These are phyloP conservation scores for Ocimum tenuiflorum DNA, from an alignment of 257 asterid genomes.

Conservation along the genomic window DNA sequence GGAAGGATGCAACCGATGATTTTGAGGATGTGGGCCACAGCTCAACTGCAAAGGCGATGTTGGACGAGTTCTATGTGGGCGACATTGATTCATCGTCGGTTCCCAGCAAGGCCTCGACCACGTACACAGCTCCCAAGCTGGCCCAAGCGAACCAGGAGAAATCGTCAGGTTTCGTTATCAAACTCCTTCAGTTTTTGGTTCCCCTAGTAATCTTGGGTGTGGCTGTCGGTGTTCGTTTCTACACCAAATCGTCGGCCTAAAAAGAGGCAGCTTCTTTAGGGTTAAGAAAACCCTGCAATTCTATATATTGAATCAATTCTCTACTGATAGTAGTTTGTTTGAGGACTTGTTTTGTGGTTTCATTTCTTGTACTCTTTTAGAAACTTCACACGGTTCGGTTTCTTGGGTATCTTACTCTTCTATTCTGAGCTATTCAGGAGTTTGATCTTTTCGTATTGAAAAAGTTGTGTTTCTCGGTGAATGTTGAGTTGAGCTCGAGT, in stretches of 20 bases:
- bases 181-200: conserved; percentile 75
- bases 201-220: conserved; percentile 62
- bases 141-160: conserved; percentile 57
- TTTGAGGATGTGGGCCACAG: conserved; percentile 92
- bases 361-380: too few species aligned
- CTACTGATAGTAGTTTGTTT: too few species aligned
- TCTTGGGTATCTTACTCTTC: conserved; percentile 4
- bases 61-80: conserved; percentile 62
- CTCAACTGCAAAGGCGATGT: conserved; percentile 52
- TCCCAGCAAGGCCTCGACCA: conserved; percentile 33
- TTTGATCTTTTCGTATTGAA: conserved; percentile 10
- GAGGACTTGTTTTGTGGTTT: too few species aligned
- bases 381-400: too few species aligned
- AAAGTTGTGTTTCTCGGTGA: too few species aligned
- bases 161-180: conserved; percentile 53
- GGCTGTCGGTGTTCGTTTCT: conserved; percentile 68
- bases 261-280: too few species aligned
- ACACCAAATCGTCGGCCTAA: conserved; percentile 61
- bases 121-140: conserved; percentile 49
- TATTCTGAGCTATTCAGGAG: conserved; percentile 13
- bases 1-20: conserved; percentile 80
- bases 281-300: too few species aligned
- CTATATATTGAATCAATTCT: too few species aligned
- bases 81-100: conserved; percentile 51
- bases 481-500: too few species aligned